Conservation (phyloP, 306 rosid genomes). For the Cucurbita pepo region DNA sequence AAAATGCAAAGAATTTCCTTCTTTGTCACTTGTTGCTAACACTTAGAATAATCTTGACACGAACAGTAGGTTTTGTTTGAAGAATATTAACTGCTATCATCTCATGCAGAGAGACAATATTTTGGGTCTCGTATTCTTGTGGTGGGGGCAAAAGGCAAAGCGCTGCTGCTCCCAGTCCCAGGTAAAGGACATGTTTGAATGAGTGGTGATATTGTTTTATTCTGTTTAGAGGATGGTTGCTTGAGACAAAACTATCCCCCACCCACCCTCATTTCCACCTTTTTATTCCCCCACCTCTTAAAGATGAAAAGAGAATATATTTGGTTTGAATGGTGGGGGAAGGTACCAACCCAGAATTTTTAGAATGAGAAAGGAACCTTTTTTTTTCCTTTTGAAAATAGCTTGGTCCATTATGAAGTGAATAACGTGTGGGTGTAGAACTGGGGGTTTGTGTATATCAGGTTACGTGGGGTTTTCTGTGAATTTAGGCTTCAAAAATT, state of each 20-base stretch:
- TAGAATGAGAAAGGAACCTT: slow-evolving; percentile 33
- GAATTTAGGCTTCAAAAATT: not conserved
- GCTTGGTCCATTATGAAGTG: not conserved
- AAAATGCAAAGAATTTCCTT: slow-evolving; percentile 33
- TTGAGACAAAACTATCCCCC: slow-evolving; percentile 1
- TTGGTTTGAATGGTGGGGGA: slow-evolving; percentile 43
- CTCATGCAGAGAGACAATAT: not conserved
- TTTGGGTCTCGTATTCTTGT: not conserved
- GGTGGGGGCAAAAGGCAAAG: not conserved
- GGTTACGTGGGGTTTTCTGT: not conserved
- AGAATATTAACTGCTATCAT: not conserved
- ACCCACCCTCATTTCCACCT: slow-evolving; percentile 20
- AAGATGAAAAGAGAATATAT: slow-evolving; percentile 43
- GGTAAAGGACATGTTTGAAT: not conserved
- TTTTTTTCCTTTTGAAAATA: not conserved
- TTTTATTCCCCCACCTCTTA: not conserved
- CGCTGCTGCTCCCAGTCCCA: not conserved
- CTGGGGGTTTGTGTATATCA: not conserved
- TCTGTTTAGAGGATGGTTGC: not conserved
- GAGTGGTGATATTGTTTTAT: not conserved
- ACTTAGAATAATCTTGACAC: not conserved
- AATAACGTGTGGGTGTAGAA: not conserved
- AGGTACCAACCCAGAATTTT: slow-evolving; percentile 35
- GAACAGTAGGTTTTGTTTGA: not conserved
- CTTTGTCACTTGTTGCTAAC: slow-evolving; percentile 4